phyloP scores from a whole-genome alignment of 129 eudicot genomes.

The Tanacetum coccineum region DNA sequence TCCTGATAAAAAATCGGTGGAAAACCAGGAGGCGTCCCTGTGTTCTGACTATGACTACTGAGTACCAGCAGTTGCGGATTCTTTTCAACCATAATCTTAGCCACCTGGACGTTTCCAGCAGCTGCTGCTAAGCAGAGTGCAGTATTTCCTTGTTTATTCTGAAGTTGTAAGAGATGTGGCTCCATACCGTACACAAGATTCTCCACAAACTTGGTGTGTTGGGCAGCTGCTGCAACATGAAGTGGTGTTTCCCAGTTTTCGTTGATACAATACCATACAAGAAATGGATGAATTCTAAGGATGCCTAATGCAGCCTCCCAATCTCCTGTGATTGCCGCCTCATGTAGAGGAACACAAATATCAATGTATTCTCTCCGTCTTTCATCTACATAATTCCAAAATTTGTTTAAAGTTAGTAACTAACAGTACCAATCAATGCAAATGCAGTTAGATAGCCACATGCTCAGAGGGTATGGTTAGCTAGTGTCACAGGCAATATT shows the following conservation, averaged over 20 bases:
- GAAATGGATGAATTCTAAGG: neutral
- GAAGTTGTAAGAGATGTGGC: slow-evolving; percentile 8
- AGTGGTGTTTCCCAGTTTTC: slow-evolving; percentile 34
- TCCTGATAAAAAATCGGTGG: neutral
- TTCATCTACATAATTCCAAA: neutral
- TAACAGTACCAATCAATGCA: neutral
- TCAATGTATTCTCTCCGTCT: slow-evolving; percentile 1
- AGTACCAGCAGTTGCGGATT: slow-evolving; percentile 10
- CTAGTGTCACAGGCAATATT: neutral
- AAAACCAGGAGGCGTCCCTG: too few relatives aligned
- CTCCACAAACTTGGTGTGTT: slow-evolving; percentile 23
- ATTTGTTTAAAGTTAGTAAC: neutral
- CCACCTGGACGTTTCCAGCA: slow-evolving; percentile 19
- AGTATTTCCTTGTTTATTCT: slow-evolving; percentile 26
- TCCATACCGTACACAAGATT: slow-evolving; percentile 29
- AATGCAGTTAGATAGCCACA: too few relatives aligned
- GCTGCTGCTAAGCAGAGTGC: slow-evolving; percentile 29
- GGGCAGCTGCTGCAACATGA: slow-evolving; percentile 37
- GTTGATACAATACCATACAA: slow-evolving; percentile 21
- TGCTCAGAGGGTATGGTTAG: neutral
- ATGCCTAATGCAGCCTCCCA: slow-evolving; percentile 24
- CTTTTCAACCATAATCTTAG: slow-evolving; percentile 13
- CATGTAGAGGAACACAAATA: slow-evolving; percentile 23
- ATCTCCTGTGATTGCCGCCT: slow-evolving; percentile 30
- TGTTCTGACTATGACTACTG: neutral